phyloP scores from a whole-genome alignment of 345 rosid species.

The Corchorus capsularis region DNA sequence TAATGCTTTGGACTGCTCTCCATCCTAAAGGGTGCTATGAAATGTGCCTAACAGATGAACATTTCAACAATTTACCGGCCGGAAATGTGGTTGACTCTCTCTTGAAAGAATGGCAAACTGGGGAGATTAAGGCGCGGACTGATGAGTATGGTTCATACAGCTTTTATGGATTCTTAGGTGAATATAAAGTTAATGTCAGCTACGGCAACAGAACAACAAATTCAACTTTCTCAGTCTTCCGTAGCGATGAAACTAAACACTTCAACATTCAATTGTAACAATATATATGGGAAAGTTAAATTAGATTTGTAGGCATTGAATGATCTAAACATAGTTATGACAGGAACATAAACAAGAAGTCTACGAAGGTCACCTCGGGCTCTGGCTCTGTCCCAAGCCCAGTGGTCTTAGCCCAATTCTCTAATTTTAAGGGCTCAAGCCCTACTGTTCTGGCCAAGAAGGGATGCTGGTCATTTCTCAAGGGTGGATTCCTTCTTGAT shows the following conservation, averaged over 20 bases:
- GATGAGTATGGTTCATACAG: conserved; percentile 68
- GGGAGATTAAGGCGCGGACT: conserved; percentile 34
- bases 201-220: conserved; percentile 36
- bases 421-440: no score
- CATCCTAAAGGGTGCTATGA: conserved; percentile 76
- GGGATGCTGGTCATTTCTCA: conserved; percentile 96
- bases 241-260: conserved; percentile 61
- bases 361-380: no score
- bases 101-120: conserved; percentile 60
- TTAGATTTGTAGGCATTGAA: no score
- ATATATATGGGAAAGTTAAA: neutral
- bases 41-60: conserved; percentile 74
- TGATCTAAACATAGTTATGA: no score
- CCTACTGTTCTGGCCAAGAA: conserved; percentile 55
- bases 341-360: no score
- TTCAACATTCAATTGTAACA: conserved; percentile 47
- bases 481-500: conserved; percentile 75
- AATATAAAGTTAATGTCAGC: conserved; percentile 40
- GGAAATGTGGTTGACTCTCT: conserved; percentile 71
- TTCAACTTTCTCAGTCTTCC: conserved; percentile 51
- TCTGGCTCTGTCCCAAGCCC: no score
- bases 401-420: no score
- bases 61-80: conserved; percentile 64
- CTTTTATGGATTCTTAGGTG: conserved; percentile 73
- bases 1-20: conserved; percentile 85